Conservation (phyloP, 768 basidiomycete genomes). For the Gloeopeniophorella convolvens region DNA sequence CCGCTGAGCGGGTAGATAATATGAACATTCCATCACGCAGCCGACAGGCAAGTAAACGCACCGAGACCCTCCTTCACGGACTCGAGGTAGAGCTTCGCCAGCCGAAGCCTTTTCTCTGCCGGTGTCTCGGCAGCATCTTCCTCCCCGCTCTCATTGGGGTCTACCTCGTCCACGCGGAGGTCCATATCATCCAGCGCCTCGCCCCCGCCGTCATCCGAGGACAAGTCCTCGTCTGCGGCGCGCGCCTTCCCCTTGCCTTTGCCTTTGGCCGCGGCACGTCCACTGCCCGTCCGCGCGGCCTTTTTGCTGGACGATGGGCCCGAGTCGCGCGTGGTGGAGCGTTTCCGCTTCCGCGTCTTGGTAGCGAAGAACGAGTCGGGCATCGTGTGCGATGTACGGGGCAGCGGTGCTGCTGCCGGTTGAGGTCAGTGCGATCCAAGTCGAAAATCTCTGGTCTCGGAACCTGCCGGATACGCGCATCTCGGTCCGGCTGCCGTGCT, state of each 20-base stretch:
- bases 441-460: slow-evolving; percentile 7
- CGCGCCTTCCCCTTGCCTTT: slow-evolving; percentile 23
- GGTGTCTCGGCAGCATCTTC: slow-evolving; percentile 88
- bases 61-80: slow-evolving; percentile 70
- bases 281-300: slow-evolving; percentile 25
- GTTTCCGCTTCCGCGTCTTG: slow-evolving; percentile 60
- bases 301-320: slow-evolving; percentile 28
- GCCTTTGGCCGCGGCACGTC: slow-evolving; percentile 13
- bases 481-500: no score
- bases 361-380: slow-evolving; percentile 78
- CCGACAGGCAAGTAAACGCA: slow-evolving; percentile 28
- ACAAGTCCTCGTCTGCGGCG: slow-evolving; percentile 54
- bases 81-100: slow-evolving; percentile 88
- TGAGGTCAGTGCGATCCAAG: not conserved
- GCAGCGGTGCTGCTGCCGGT: not conserved
- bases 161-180: slow-evolving; percentile 47
- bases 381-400: slow-evolving; percentile 37
- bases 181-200: slow-evolving; percentile 70
- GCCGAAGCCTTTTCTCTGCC: slow-evolving; percentile 83
- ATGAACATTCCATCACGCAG: not conserved
- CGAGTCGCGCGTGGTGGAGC: slow-evolving; percentile 32
- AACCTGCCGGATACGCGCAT: not conserved
- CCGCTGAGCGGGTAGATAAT: slow-evolving; percentile 38
- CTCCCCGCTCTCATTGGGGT: slow-evolving; percentile 61
- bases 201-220: slow-evolving; percentile 47